Base-by-base conservation (phyloP, 2,329 filamentous ascomycete species). In the Alternaria gansuensis region DNA sequence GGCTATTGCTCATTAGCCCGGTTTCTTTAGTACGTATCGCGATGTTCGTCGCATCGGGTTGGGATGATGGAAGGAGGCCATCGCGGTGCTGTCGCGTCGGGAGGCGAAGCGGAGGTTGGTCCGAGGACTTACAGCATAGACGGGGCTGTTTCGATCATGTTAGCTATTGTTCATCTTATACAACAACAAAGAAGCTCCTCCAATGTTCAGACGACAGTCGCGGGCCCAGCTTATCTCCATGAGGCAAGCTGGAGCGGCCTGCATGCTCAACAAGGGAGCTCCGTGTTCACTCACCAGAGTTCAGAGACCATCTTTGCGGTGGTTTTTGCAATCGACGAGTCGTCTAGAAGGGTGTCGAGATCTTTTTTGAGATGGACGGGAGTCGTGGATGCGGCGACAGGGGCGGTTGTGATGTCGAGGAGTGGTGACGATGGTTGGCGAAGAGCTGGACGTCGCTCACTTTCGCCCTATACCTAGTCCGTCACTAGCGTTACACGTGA, bases 41-140 rank as follows among this genome's bases (percentile, higher is more conserved):
- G 34, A 51, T 57, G 33, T 46, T 62, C 21, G 33, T 58, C 62
- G 63, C 41, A 37, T 62, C 48, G 55, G 45, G 45, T 53, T 45
- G 50, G 48, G 60, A 62, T 45, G 54, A 57, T 49, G 51, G 60
- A 49, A 54, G 58, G 48, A 41, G 59, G 51, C 53, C 23, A 62
- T 54, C 50, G 61, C 65, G 63, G 57, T 57, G 67, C 61, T 63
- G 64, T 62, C 51, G 51, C 52, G 63, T 58, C 53, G 65, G 63
- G 67, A 67, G 69, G 64, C 65, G 66, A 67, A 56, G 63, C 54
- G 56, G 51, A 60, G 51, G 40, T 56, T 55, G 60, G 48, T 62
- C 52, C 53, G 70, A 53, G 49, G 76, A 97, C 94, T 92, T 88
- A 98, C 95, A 87, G 95, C 92, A 85, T 98, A 99, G 78, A 96